Base-by-base conservation (phyloP, 2,329 filamentous ascomycete species). In the Botrytis tulipae region DNA sequence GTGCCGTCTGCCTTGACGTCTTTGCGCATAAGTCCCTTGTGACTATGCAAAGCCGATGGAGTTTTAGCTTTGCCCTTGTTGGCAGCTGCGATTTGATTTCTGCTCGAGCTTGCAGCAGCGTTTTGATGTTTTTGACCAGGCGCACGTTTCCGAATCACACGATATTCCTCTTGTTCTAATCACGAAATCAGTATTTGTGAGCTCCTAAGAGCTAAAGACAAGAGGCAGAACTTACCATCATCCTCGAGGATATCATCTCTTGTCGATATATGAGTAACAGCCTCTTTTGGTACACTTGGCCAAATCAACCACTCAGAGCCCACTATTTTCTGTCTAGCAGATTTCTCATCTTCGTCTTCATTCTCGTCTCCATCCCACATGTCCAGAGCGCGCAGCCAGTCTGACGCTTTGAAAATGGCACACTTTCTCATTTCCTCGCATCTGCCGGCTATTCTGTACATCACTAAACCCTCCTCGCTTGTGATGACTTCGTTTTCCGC, bases 271-370 rank as follows among this genome's bases (percentile, higher is more conserved):
- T 25, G 0, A 4, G 4, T 5, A 4, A 68, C 40, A 10, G 66
- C 66, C 18, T 68, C 66, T 32, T 42, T 68, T 3, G 48, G 48
- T 25, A 68, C 37, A 29, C 18, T 57, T 32, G 66, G 66, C 66
- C 66, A 68, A 32, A 68, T 37, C 48, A 68, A 42, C 66, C 66
- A 68, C 37, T 57, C 48, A 20, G 66, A 68, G 12, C 16, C 48
- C 6, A 57, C 1, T 9, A 22, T 68, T 37, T 57, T 42, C 35
- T 68, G 46, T 37, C 32, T 20, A 3, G 37, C 35, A 1, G 3
- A 0, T 5, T 8, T 68, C 35, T 16, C n/a, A 22, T 32, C 16
- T 16, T 32, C 66, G 3, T 42, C 66, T 8, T 68, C 66, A 22
- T 63, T 29, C 4, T 10, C 37, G 8, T 63, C 61, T 29, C 14